Conservation (phyloP, 2,329 filamentous ascomycete genomes). For the Scleromitrula shiraiana region DNA sequence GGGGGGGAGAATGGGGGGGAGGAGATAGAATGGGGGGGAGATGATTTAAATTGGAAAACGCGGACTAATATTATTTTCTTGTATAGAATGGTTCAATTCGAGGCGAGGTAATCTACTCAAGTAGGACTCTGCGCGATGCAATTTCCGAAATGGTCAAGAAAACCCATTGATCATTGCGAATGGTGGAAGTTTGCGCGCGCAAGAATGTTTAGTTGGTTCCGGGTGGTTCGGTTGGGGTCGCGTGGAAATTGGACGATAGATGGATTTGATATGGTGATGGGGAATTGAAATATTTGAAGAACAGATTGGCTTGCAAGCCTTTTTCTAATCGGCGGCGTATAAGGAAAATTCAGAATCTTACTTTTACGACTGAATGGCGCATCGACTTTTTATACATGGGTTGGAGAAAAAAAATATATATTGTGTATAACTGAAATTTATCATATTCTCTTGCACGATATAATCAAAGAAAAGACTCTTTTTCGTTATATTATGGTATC, state of each 20-base stretch:
- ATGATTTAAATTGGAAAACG: not conserved
- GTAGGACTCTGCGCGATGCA: no score
- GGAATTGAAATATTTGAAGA: not conserved
- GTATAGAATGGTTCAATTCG: slow-evolving; percentile 91
- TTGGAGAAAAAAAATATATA: no score
- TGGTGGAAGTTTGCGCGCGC: not conserved
- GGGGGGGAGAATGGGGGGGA: not conserved
- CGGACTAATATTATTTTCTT: slow-evolving; percentile 14
- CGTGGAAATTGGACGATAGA: not conserved
- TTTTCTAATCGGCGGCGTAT: no score
- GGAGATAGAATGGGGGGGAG: not conserved
- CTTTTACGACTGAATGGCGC: no score
- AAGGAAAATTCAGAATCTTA: no score
- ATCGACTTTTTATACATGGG: no score
- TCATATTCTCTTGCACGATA: not conserved
- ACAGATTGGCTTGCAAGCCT: no score
- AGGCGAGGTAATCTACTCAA: slow-evolving; percentile 82
- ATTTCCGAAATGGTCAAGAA: no score
- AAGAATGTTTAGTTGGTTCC: not conserved
- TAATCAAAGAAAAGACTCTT: not conserved
- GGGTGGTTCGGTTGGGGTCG: not conserved
- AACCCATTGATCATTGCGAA: no score
- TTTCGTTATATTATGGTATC: slow-evolving; percentile 6
- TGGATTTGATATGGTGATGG: not conserved
- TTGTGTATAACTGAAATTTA: not conserved